A percentile compares a stretch with the other conserved stretches of the same genome.
Conservation (phyloP, 768 basidiomycete genomes). For the Pholiota molesta region DNA sequence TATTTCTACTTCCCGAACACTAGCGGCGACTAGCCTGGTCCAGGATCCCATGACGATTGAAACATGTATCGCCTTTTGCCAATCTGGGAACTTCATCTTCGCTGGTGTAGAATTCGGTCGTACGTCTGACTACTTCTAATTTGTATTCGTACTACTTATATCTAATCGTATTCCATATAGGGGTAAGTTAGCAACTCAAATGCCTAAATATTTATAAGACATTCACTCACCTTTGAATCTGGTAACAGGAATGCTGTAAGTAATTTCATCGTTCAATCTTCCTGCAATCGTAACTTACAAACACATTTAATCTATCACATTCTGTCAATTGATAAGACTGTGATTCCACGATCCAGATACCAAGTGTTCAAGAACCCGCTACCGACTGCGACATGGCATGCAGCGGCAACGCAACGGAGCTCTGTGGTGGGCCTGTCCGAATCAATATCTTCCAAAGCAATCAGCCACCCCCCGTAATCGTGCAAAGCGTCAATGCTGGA, state of each 20-base stretch:
- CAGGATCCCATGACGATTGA: conserved; percentile 60
- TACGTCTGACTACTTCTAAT: conserved; percentile 24
- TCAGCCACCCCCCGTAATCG: conserved; percentile 48
- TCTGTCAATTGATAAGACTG: conserved; percentile 52
- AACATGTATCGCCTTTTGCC: conserved; percentile 41
- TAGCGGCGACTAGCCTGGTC: conserved; percentile 46
- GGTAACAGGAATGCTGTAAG: conserved; percentile 46
- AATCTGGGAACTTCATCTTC: conserved; percentile 43
- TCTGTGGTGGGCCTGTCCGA: conserved; percentile 55
- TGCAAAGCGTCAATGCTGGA: conserved; percentile 40
- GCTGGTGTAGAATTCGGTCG: conserved; percentile 69
- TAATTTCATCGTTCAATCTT: conserved; percentile 7
- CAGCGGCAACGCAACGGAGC: conserved; percentile 53
- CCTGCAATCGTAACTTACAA: not conserved
- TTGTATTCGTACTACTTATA: not conserved
- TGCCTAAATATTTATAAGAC: no score
- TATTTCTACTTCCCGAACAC: conserved; percentile 50
- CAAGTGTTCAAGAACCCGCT: conserved; percentile 42
- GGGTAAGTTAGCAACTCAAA: not conserved
- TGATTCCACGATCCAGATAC: conserved; percentile 56
- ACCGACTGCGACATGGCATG: conserved; percentile 58
- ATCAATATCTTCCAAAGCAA: conserved; percentile 61
- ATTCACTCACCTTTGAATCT: not conserved
- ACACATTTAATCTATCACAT: no score
- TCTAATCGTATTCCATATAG: not conserved